Percentiles rank a stretch among this genome's conserved stretches.
Conservation (phyloP, 1,284 basidiomycete genomes). For the Jaminaea rosea region DNA sequence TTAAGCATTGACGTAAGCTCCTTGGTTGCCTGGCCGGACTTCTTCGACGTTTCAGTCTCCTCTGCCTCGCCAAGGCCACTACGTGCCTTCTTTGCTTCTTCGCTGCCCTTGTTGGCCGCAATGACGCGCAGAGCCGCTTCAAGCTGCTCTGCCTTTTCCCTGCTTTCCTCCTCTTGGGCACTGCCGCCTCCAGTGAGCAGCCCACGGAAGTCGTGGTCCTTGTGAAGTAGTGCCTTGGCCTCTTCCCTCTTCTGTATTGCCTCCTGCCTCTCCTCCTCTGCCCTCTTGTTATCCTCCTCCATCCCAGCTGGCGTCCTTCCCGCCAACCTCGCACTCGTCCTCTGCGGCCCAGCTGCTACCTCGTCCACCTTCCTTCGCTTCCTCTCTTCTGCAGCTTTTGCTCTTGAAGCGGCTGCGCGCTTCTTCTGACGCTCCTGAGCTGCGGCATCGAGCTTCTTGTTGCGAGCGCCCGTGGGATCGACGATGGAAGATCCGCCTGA, state of each 20-base stretch:
- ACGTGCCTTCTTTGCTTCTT: conserved; percentile 12
- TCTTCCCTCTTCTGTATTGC: conserved; percentile 9
- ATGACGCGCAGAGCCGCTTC: conserved; percentile 12
- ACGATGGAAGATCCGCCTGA: not conserved
- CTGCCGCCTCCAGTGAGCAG: conserved; percentile 13
- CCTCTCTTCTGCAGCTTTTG: conserved; percentile 15
- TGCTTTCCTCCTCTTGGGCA: not conserved
- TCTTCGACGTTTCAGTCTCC: conserved; percentile 2
- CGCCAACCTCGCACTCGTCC: not conserved
- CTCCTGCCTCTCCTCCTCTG: conserved; percentile 20
- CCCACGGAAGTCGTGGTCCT: conserved; percentile 19
- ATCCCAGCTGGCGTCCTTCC: not conserved
- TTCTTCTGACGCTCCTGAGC: not conserved
- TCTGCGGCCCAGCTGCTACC: not conserved
- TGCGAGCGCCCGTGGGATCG: not conserved
- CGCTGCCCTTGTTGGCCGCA: conserved; percentile 9
- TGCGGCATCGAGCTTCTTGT: not conserved
- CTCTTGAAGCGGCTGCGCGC: not conserved
- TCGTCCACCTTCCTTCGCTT: not conserved
- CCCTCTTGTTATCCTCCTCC: conserved; percentile 1
- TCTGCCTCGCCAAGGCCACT: not conserved
- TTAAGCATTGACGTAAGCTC: conserved; percentile 26
- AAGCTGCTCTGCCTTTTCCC: conserved; percentile 15
- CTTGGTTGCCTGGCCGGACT: conserved; percentile 3
- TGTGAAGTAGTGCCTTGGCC: conserved; percentile 23